Evolutionary conservation across 495 filamentous ascomycete genomes (phyloP).

Genomic region (Hypoxylon perforatum): DNA sequence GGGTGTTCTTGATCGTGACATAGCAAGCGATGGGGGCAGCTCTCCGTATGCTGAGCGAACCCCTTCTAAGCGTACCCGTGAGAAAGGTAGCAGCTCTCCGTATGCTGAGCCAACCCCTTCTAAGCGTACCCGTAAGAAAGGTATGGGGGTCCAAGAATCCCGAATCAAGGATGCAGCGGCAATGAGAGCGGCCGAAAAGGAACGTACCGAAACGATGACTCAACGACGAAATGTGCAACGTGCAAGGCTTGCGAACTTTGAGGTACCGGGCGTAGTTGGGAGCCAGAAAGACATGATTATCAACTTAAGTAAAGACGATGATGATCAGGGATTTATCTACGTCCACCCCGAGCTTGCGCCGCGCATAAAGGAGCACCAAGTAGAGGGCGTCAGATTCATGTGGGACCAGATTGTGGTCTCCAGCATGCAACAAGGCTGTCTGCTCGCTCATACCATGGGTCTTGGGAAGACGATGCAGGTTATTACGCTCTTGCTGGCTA

Average conservation of each 20-base stretch:
- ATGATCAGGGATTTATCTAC: constrained; percentile 63
- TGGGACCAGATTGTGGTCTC: constrained; percentile 81
- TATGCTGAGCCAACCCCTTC: not conserved
- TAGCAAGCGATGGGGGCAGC: not conserved
- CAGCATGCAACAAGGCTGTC: constrained; percentile 72
- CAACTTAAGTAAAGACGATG: constrained; percentile 74
- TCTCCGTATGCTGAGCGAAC: not conserved
- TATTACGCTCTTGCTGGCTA: constrained; percentile 80
- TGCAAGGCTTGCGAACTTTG: constrained; percentile 41
- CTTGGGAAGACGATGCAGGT: constrained; percentile 94
- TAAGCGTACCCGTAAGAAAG: constrained; percentile 61
- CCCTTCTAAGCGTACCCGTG: constrained; percentile 57
- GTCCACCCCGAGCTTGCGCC: constrained; percentile 59
- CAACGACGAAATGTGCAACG: constrained; percentile 61
- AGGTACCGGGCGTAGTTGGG: constrained; percentile 47
- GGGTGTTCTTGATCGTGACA: too few species aligned
- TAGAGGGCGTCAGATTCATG: constrained; percentile 84
- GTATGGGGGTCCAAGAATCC: constrained; percentile 60
- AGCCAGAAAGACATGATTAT: constrained; percentile 65
- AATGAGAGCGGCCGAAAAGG: constrained; percentile 58
- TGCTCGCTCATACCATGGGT: constrained; percentile 94
- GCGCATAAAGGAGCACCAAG: constrained; percentile 66
- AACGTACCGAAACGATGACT: constrained; percentile 59
- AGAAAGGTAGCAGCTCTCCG: constrained; percentile 45
- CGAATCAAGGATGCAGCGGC: constrained; percentile 60